Conservation (phyloP, 2,329 filamentous ascomycete species). For the Ilyonectria robusta region DNA sequence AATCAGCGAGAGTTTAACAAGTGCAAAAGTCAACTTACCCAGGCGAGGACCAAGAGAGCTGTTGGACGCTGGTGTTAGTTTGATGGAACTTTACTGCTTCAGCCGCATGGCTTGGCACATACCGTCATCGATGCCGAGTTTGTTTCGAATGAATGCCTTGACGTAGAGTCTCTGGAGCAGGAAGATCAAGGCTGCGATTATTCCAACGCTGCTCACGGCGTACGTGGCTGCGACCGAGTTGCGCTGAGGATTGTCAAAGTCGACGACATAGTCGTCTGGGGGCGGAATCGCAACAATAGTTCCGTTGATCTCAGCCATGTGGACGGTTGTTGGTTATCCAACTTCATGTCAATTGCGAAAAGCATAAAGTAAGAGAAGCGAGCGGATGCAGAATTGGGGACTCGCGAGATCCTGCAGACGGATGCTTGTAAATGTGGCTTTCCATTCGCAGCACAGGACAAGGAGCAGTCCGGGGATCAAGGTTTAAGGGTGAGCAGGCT, state of each 20-base stretch:
- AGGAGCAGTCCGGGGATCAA: background rate
- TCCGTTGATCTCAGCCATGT: slow-evolving; percentile 12
- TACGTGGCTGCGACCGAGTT: slow-evolving; percentile 1
- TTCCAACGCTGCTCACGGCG: slow-evolving; percentile 41
- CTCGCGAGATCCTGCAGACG: background rate
- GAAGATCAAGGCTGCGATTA: slow-evolving; percentile 41
- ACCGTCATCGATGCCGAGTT: slow-evolving; percentile 42
- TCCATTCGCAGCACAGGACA: background rate
- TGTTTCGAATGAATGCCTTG: slow-evolving; percentile 43
- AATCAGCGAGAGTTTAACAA: background rate
- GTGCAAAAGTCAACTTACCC: slow-evolving; percentile 33
- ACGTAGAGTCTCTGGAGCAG: slow-evolving; percentile 49
- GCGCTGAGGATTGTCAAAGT: slow-evolving; percentile 19
- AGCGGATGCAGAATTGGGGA: background rate
- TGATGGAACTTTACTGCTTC: background rate
- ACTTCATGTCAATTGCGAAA: background rate
- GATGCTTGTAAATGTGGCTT: background rate
- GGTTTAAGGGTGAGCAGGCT: background rate
- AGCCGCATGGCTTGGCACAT: background rate
- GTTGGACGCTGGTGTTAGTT: background rate
- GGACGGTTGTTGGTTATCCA: background rate
- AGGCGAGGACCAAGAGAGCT: slow-evolving; percentile 46
- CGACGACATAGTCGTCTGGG: slow-evolving; percentile 41
- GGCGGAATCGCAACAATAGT: slow-evolving; percentile 29
- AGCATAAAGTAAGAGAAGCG: slow-evolving; percentile 5